Evolutionary conservation across 441 rosid species (phyloP), one percentile per base, ranked within the genome.

Genomic region (Populus trichocarpa): DNA sequence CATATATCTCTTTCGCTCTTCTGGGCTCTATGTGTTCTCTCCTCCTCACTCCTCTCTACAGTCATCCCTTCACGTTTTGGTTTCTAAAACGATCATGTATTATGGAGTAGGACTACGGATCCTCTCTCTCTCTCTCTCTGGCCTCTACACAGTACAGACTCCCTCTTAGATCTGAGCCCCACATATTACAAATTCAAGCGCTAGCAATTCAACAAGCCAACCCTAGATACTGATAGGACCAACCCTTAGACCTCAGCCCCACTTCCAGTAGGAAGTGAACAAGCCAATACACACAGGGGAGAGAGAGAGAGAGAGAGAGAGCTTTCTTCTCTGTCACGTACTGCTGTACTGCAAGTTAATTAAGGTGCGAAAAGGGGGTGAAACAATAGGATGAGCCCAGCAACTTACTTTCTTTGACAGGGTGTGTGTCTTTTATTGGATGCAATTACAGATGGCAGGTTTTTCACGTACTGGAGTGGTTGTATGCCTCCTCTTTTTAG

Each of bases 281-380:
- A 13, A 14, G 57, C 18, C 57, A 14, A 13, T 20, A 1, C 57
- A 46, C 53, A 42, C 1, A 42, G 16, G 11, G 35, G 18, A 22
- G 32, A 7, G n/a, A 36, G 35, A 23, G 26, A 18, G 68, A n/a
- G 26, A 30, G 72, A 26, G 63, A 76, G 23, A 4, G 42, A 67
- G 81, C 78, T 80, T 75, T 71, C 72, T 70, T 73, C 77, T 69
- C 18, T 14, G 57, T 6, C 20, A 46, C 57, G 76, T 46, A 14
- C 20, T 76, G 81, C 18, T 16, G n/a, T n/a, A 57, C 85, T 70
- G 81, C 74, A 80, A 80, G 74, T 71, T 80, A 80, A 80, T 83
- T 80, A 76, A 80, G 77, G 50, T 33, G 64, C 13, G 28, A n/a
- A 8, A 22, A 64, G 22, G 6, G 67, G 70, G 73, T 70, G 79